Evolutionary conservation across 2,329 filamentous ascomycete species (phyloP), one percentile per base, ranked within the genome.

Genomic region (Ceratocystis destructans): DNA sequence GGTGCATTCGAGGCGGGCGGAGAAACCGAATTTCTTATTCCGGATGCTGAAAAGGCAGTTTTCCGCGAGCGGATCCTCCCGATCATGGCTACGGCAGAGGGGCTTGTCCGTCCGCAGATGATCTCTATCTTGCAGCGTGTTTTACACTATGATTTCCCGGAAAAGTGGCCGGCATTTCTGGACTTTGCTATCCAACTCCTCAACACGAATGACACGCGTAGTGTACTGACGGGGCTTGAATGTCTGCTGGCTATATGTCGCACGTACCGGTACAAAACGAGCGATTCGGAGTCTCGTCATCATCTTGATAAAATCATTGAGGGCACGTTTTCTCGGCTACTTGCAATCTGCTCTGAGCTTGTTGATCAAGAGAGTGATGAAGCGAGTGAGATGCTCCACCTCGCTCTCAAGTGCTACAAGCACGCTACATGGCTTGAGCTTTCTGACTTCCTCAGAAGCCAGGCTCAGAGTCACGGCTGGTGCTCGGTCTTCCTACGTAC

Each of bases 361-460:
- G 88, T 96, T 59, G 87, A 90, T 71, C 92, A 97, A 78, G 89
- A 89, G 73, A 96, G 90, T 74, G 80, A 95, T 71, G 94, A 99
- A 77, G 94, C 93, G 20, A 93, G 90, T 68, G 94, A 97, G 79
- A 97, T 99, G 89, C 81, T 99, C 71, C 89, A 95, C 74, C 87
- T 95, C 67, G 90, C 95, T 66, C 83, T 99, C 73, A 99, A 99
- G 80, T 87, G 91, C 46, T 99, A 96, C 78, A 99, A 99, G 79
- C 93, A 99, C 78, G 92, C 94, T 61, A 96, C 95, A 72, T 99
- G 95, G 82, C 89, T 96, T 72, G 94, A 97, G 73, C 84, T 99
- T 65, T 87, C 89, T 31, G 79, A 82, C 63, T 86, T 86, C 72
- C 80, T 97, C 66, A 87, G 88, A 73, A 85, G 89, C 70, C 88